phyloP scores from a whole-genome alignment of 2,329 filamentous ascomycete genomes.

The Celoporthe dispersa region DNA sequence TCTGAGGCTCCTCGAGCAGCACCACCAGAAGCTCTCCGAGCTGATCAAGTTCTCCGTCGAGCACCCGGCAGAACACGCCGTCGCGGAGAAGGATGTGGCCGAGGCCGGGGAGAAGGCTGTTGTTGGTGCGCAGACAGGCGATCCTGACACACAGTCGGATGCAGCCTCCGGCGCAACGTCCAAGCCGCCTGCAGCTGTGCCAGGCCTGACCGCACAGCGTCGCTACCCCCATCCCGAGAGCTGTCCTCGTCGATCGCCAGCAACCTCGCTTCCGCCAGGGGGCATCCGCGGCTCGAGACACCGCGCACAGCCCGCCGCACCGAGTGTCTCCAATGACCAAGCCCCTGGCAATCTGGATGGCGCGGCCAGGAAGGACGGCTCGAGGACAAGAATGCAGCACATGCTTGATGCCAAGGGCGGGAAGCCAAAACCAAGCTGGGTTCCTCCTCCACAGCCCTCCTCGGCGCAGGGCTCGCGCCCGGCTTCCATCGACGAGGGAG shows the following conservation, averaged over 20 bases:
- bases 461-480: slow-evolving; percentile 34
- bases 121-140: slow-evolving; percentile 31
- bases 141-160: slow-evolving; percentile 28
- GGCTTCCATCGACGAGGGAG: slow-evolving; percentile 34
- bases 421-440: slow-evolving; percentile 60
- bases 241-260: slow-evolving; percentile 83
- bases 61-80: slow-evolving; percentile 46
- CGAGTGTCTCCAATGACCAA: slow-evolving; percentile 75
- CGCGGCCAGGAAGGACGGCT: slow-evolving; percentile 54
- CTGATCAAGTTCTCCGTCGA: slow-evolving; percentile 74
- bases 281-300: slow-evolving; percentile 70
- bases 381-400: slow-evolving; percentile 58
- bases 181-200: slow-evolving; percentile 37
- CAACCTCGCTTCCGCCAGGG: slow-evolving; percentile 82
- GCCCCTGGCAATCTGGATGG: slow-evolving; percentile 71
- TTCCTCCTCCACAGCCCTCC: slow-evolving; percentile 48
- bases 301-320: slow-evolving; percentile 66
- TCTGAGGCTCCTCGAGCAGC: slow-evolving; percentile 80
- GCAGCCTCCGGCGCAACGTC: slow-evolving; percentile 33
- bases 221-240: slow-evolving; percentile 66
- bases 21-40: slow-evolving; percentile 82
- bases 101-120: slow-evolving; percentile 43
- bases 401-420: slow-evolving; percentile 56
- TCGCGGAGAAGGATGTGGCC: slow-evolving; percentile 43
- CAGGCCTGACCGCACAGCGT: slow-evolving; percentile 47